Conservation (phyloP, 2,329 filamentous ascomycete species). For the Sporothrix sp. region DNA sequence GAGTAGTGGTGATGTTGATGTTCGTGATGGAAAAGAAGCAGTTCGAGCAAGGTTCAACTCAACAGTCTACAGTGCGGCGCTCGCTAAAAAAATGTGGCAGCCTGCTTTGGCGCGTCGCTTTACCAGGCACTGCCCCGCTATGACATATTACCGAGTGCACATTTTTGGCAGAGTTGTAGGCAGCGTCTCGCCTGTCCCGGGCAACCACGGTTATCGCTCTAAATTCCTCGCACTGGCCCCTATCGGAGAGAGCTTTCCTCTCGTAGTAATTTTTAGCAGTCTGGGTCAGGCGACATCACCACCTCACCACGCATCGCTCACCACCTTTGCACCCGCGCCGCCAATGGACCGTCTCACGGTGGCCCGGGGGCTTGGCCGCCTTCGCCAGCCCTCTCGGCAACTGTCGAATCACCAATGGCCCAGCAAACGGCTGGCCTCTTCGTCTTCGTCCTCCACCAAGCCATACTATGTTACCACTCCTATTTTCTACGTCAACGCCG, state of each 20-base stretch:
- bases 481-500: conserved; percentile 98
- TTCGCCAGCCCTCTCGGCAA: conserved; percentile 4
- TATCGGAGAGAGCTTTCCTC: conserved; percentile 5
- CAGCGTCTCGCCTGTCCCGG: conserved; percentile 2
- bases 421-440: not conserved
- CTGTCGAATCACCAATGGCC: not conserved
- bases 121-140: conserved; percentile 1
- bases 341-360: conserved; percentile 14
- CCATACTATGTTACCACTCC: conserved; percentile 93
- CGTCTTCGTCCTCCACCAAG: conserved; percentile 37
- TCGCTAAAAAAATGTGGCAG: not conserved
- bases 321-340: not conserved
- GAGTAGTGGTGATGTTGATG: not conserved
- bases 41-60: not conserved
- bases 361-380: conserved; percentile 12
- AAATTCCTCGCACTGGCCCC: conserved; percentile 1
- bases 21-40: not conserved
- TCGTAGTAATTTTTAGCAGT: not conserved
- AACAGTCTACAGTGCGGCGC: not conserved
- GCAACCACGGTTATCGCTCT: conserved; percentile 11
- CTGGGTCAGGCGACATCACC: not conserved
- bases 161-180: too few species aligned
- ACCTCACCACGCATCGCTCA: not conserved
- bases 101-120: not conserved
- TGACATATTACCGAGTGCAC: not conserved